Evolutionary conservation across 2,329 filamentous ascomycete genomes (phyloP).

Genomic region (Penicillium fuscoglaucum): DNA sequence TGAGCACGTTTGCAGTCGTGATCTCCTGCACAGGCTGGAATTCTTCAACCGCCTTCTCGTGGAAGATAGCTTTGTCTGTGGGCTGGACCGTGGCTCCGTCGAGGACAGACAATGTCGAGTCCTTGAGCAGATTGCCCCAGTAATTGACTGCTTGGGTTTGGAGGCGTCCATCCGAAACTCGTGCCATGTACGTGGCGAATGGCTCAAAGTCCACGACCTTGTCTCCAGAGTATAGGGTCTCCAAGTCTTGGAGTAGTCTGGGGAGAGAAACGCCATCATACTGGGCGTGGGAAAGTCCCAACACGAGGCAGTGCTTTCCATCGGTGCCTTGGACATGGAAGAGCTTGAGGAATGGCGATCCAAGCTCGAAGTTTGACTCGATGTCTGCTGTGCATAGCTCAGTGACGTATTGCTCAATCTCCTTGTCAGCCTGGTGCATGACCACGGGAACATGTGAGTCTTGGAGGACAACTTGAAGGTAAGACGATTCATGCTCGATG

Average conservation of each 20-base stretch:
- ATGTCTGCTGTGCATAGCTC: constrained; percentile 54
- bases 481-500: constrained; percentile 50
- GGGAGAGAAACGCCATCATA: constrained; percentile 68
- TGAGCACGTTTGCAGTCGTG: constrained; percentile 62
- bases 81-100: constrained; percentile 17
- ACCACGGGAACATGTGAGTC: constrained; percentile 49
- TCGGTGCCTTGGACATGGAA: constrained; percentile 46
- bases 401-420: constrained; percentile 51
- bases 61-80: constrained; percentile 29
- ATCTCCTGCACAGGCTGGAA: constrained; percentile 53
- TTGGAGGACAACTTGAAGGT: constrained; percentile 57
- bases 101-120: constrained; percentile 48
- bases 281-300: constrained; percentile 65
- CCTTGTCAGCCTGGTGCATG: constrained; percentile 49
- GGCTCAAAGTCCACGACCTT: constrained; percentile 35
- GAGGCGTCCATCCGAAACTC: constrained; percentile 30
- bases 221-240: constrained; percentile 48
- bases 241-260: constrained; percentile 58
- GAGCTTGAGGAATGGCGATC: constrained; percentile 59
- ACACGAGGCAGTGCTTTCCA: constrained; percentile 42
- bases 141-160: constrained; percentile 50
- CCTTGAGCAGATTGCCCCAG: constrained; percentile 56
- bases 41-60: constrained; percentile 33
- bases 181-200: constrained; percentile 46
- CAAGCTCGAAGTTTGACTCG: constrained; percentile 54